phyloP scores from a whole-genome alignment of 495 filamentous ascomycete species.

The Hypomontagnella monticulosa region DNA sequence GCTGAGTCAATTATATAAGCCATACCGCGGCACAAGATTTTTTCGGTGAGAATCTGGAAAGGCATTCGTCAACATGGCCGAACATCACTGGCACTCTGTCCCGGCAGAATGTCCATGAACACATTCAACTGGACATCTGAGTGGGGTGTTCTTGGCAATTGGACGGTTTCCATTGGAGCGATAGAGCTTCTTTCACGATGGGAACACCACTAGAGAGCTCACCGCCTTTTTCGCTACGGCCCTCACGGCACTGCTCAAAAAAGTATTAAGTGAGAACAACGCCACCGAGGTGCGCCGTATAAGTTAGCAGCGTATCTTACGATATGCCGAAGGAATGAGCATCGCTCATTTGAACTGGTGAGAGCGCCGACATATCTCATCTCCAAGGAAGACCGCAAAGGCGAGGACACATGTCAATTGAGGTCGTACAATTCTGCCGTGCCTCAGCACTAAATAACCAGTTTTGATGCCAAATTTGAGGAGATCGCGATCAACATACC shows the following conservation, averaged over 20 bases:
- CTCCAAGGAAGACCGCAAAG: constrained; percentile 7
- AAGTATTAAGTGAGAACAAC: constrained; percentile 14
- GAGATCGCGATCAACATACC: constrained; percentile 12
- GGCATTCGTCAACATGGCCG: constrained; percentile 24
- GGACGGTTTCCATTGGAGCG: constrained; percentile 20
- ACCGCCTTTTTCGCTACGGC: constrained; percentile 30
- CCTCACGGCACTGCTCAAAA: constrained; percentile 22
- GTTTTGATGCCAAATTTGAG: constrained; percentile 10
- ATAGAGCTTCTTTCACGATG: constrained; percentile 8
- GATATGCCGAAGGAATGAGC: constrained; percentile 11
- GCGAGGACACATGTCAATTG: constrained; percentile 29
- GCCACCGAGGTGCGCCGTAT: constrained; percentile 19
- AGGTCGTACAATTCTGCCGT: constrained; percentile 29
- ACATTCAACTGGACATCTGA: constrained; percentile 7
- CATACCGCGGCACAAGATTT: constrained; percentile 19
- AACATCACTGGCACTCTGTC: constrained; percentile 11
- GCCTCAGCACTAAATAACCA: constrained; percentile 23
- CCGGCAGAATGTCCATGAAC: constrained; percentile 26
- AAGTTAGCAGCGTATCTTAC: constrained; percentile 5
- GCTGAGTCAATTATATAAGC: constrained; percentile 19
- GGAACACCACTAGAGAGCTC: constrained; percentile 20
- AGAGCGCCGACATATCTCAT: constrained; percentile 8
- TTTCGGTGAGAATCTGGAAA: constrained; percentile 41
- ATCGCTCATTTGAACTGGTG: neutral
- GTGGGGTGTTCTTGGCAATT: constrained; percentile 37